Percentiles rank a stretch among this genome's conserved stretches.
phyloP scores from a whole-genome alignment of 2,329 filamentous ascomycete species.

The Epichloe gansuensis region DNA sequence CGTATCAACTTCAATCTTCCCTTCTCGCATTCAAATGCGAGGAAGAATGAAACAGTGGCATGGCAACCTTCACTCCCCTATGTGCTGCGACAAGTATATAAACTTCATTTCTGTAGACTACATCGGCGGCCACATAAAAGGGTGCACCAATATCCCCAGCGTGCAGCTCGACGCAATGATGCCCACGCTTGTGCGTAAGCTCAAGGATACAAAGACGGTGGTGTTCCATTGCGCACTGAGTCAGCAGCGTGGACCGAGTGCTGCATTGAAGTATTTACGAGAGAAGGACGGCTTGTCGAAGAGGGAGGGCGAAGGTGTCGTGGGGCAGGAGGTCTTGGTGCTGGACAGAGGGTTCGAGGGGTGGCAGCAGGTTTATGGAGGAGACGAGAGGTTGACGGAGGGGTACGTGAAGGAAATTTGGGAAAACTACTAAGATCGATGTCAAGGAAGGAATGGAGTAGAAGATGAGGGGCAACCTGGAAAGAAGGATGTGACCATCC shows the following conservation, averaged over 20 bases:
- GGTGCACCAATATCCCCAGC: conserved; percentile 64
- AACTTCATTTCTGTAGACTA: conserved; percentile 46
- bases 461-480: background rate
- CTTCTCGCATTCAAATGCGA: too few species aligned
- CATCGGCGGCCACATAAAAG: conserved; percentile 78
- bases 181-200: conserved; percentile 68
- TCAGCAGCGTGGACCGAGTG: conserved; percentile 78
- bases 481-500: background rate
- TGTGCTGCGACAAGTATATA: too few species aligned
- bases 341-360: conserved; percentile 73
- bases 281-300: conserved; percentile 46
- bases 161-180: conserved; percentile 61
- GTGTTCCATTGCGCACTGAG: conserved; percentile 91
- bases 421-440: conserved; percentile 38
- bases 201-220: conserved; percentile 68
- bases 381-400: conserved; percentile 71
- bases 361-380: conserved; percentile 79
- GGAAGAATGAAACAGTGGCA: too few species aligned
- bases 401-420: conserved; percentile 77
- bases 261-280: conserved; percentile 67
- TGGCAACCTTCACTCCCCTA: too few species aligned
- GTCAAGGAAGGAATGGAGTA: background rate
- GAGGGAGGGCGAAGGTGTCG: conserved; percentile 13
- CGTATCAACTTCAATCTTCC: too few species aligned
- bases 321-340: conserved; percentile 62